Evolutionary conservation across 768 basidiomycete genomes (phyloP).

Genomic region (Tulasnella sp.): DNA sequence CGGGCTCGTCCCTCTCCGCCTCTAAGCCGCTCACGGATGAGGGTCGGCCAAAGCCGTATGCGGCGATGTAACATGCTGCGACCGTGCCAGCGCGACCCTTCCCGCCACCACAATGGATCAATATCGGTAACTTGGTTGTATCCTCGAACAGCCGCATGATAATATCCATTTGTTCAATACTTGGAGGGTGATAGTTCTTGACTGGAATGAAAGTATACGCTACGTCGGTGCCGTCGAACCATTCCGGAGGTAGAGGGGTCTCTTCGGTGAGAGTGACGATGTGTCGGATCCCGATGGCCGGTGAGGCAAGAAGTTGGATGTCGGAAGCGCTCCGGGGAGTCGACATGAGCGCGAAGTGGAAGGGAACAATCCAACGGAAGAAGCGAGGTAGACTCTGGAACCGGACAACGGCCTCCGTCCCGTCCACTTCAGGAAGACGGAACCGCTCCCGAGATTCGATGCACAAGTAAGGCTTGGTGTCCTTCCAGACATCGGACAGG

Average conservation of each 20-base stretch:
- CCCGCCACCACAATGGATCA: conserved; percentile 66
- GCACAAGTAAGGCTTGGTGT: not conserved
- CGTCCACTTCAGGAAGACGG: not conserved
- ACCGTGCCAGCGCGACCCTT: conserved; percentile 67
- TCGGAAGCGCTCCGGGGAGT: conserved; percentile 58
- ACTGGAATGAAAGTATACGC: conserved; percentile 61
- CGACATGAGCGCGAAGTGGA: conserved; percentile 63
- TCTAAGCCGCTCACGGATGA: conserved; percentile 41
- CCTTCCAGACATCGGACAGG: conserved; percentile 42
- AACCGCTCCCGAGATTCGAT: conserved; percentile 17
- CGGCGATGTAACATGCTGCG: conserved; percentile 61
- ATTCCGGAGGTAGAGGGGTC: conserved; percentile 51
- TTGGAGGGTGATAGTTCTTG: conserved; percentile 57
- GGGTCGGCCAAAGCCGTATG: conserved; percentile 58
- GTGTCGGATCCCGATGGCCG: conserved; percentile 58
- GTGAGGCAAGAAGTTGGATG: conserved; percentile 52
- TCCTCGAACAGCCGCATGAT: conserved; percentile 55
- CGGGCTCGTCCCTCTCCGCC: conserved; percentile 45
- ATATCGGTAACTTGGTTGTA: conserved; percentile 52
- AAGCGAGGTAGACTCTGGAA: conserved; percentile 52
- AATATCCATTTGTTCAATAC: conserved; percentile 64
- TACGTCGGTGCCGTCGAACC: conserved; percentile 52
- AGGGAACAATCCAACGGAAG: conserved; percentile 66
- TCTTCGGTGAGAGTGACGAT: conserved; percentile 65
- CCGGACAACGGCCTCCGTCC: not conserved